These are phyloP conservation scores for Boletus pseudopeckii DNA, from an alignment of 768 basidiomycete genomes.

Conservation along the genomic window DNA sequence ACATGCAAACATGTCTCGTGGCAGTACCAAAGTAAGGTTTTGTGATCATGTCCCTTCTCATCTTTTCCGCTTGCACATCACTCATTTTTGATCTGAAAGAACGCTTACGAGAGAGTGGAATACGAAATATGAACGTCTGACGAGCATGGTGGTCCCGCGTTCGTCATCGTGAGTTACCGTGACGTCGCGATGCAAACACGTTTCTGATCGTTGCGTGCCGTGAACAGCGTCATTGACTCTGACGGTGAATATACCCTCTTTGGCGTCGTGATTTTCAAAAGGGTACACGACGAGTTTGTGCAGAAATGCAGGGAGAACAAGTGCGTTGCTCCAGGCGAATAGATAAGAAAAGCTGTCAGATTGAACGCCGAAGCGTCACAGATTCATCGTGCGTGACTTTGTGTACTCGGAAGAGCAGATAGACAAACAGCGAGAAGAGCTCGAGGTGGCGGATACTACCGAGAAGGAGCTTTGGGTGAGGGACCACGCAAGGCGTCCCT, in stretches of 20 bases:
- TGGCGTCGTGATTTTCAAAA: slow-evolving; percentile 83
- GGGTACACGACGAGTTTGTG: slow-evolving; percentile 86
- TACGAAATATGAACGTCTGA: slow-evolving; percentile 80
- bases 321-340: slow-evolving; percentile 40
- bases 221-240: slow-evolving; percentile 61
- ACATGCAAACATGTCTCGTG: slow-evolving; percentile 87
- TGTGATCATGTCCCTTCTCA: slow-evolving; percentile 4
- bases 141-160: slow-evolving; percentile 89
- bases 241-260: slow-evolving; percentile 91
- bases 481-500: background rate
- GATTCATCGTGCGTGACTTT: slow-evolving; percentile 95
- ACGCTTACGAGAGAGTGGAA: slow-evolving; percentile 85
- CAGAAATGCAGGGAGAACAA: slow-evolving; percentile 96
- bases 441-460: slow-evolving; percentile 73
- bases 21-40: slow-evolving; percentile 85
- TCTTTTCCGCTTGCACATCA: slow-evolving; percentile 8
- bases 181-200: slow-evolving; percentile 11
- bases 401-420: slow-evolving; percentile 80
- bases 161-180: slow-evolving; percentile 67
- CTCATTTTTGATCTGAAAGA: slow-evolving; percentile 40
- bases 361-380: slow-evolving; percentile 30
- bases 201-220: slow-evolving; percentile 17
- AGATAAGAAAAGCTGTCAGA: background rate
- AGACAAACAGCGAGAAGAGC: slow-evolving; percentile 75
- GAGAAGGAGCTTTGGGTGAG: slow-evolving; percentile 97